Evolutionary conservation across 225 moss, liverwort and hornwort species (phyloP).

Genomic region (Physcomitrellopsis africana): DNA sequence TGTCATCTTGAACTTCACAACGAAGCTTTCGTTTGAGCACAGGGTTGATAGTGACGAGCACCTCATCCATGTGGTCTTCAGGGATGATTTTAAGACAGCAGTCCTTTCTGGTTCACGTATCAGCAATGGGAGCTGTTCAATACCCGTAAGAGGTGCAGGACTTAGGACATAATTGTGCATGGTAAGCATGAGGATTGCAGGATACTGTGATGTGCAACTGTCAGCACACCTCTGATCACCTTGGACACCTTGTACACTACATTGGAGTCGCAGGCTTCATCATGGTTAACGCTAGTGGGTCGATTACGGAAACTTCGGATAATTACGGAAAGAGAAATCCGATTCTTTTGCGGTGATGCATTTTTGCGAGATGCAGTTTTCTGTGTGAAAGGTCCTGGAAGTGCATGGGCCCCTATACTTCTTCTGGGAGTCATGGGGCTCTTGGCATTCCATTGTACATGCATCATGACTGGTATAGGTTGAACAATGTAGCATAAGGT

Average conservation of each 20-base stretch:
- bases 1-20: no score
- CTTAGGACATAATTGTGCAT: no score
- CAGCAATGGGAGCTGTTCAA: constrained; percentile 7
- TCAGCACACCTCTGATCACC: constrained; percentile 21
- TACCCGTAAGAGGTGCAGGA: constrained; percentile 16
- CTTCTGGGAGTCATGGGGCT: constrained; percentile 16
- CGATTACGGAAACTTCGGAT: no score
- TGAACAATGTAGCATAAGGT: constrained; percentile 18
- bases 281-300: no score
- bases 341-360: constrained; percentile 28
- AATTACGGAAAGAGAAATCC: constrained; percentile 33
- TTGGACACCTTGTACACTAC: constrained; percentile 19
- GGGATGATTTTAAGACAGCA: constrained; percentile 12
- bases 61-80: no score
- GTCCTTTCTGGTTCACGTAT: no score
- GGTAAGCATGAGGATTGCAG: no score
- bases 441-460: constrained; percentile 17
- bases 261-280: constrained; percentile 4
- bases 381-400: background rate
- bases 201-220: constrained; percentile 18
- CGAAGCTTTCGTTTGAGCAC: no score
- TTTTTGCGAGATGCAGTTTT: background rate
- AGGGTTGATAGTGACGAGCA: background rate
- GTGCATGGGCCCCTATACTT: constrained; percentile 19
- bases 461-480: constrained; percentile 20